Evolutionary conservation across 139 green algal species (phyloP).

Genomic region (Tetratostichococcus sp.): DNA sequence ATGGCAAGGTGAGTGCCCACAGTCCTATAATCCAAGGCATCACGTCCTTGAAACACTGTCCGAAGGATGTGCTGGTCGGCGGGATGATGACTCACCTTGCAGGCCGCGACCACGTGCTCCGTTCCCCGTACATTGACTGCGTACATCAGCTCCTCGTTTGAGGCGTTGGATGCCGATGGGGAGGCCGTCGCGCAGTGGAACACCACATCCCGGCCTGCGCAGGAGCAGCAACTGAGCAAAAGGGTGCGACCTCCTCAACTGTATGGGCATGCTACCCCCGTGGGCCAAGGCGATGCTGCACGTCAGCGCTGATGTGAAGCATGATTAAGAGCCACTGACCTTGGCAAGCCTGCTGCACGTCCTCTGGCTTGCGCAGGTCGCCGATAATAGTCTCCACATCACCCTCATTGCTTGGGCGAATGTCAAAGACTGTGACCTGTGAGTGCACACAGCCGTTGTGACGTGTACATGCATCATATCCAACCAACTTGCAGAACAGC

Average conservation of each 20-base stretch:
- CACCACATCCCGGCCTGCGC: conserved; percentile 63
- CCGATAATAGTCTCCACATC: conserved; percentile 36
- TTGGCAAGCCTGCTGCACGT: conserved; percentile 36
- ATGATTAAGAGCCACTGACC: conserved; percentile 6
- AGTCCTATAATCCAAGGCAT: too few relatives aligned
- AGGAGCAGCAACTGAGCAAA: too few relatives aligned
- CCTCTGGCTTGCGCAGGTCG: conserved; percentile 51
- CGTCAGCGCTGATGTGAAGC: too few relatives aligned
- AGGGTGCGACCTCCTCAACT: too few relatives aligned
- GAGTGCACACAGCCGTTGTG: too few relatives aligned
- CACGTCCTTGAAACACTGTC: conserved; percentile 22
- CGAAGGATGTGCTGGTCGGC: too few relatives aligned
- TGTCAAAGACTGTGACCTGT: conserved; percentile 71
- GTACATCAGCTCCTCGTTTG: conserved; percentile 75
- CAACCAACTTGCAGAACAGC: too few relatives aligned
- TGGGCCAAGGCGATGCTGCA: too few relatives aligned
- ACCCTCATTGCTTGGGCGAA: conserved; percentile 37
- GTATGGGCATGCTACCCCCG: too few relatives aligned
- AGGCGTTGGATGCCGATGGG: conserved; percentile 65
- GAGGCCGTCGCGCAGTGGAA: conserved; percentile 83
- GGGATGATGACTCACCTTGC: too few relatives aligned
- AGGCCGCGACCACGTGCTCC: conserved; percentile 69
- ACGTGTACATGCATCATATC: too few relatives aligned
- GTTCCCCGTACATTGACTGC: conserved; percentile 85
- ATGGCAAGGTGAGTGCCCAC: too few relatives aligned